Conservation (phyloP, 2,329 filamentous ascomycete genomes). For the Trichophyton benhamiae region DNA sequence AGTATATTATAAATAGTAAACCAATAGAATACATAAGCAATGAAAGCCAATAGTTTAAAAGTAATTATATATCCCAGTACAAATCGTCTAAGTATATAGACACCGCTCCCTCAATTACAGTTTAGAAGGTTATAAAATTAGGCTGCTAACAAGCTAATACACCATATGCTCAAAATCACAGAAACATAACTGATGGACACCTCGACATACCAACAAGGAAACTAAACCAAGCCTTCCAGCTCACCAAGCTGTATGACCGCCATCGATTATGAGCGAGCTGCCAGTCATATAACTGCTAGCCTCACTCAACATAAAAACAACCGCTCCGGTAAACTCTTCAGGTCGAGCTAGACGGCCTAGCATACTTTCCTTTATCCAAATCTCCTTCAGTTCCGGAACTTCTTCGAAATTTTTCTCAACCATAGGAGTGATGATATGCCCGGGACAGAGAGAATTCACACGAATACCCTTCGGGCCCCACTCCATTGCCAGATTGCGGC, state of each 20-base stretch:
- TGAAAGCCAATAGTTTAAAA: too few relatives aligned
- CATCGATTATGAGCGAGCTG: conserved; percentile 57
- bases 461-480: conserved; percentile 41
- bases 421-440: conserved; percentile 56
- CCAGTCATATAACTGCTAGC: conserved; percentile 61
- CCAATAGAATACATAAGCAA: too few relatives aligned
- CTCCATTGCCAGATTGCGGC: conserved; percentile 41
- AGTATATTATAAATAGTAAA: too few relatives aligned
- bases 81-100: too few relatives aligned
- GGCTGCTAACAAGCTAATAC: too few relatives aligned
- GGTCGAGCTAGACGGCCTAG: conserved; percentile 43
- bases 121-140: too few relatives aligned
- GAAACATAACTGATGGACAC: too few relatives aligned
- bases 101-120: too few relatives aligned
- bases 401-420: conserved; percentile 65
- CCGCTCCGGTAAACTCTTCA: conserved; percentile 52
- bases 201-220: neutral
- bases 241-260: conserved; percentile 48
- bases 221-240: too few relatives aligned
- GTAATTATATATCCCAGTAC: too few relatives aligned
- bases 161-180: too few relatives aligned
- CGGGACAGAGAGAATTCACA: conserved; percentile 43
- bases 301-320: conserved; percentile 54
- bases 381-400: conserved; percentile 43
- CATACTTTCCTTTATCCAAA: conserved; percentile 39